Conservation (phyloP, 2,329 filamentous ascomycete species). For the Paraphoma sp. region DNA sequence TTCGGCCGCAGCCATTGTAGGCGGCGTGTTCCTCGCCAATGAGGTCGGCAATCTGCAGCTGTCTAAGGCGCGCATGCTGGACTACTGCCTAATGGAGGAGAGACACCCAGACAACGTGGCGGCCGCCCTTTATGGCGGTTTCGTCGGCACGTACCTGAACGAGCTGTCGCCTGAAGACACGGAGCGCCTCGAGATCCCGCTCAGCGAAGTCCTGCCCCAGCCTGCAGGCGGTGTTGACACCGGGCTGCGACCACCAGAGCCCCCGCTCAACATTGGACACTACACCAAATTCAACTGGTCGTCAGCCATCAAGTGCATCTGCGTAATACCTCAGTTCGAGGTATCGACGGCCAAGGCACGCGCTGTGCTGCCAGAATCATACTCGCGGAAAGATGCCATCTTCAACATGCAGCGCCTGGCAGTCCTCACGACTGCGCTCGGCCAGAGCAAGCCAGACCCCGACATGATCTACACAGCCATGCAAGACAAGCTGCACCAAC, state of each 20-base stretch:
- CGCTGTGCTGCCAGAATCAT: conserved; percentile 80
- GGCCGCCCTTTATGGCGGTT: conserved; percentile 92
- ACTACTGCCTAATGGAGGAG: conserved; percentile 96
- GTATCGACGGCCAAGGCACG: conserved; percentile 93
- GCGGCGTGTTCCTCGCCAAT: conserved; percentile 91
- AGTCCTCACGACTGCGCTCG: conserved; percentile 85
- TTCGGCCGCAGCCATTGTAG: conserved; percentile 93
- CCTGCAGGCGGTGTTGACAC: conserved; percentile 92
- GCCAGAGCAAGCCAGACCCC: conserved; percentile 87
- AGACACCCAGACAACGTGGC: conserved; percentile 69
- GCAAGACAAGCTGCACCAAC: conserved; percentile 98
- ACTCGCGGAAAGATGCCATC: conserved; percentile 82
- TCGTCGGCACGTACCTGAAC: conserved; percentile 95
- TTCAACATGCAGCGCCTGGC: conserved; percentile 97
- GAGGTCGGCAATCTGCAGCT: conserved; percentile 82
- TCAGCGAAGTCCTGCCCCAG: conserved; percentile 89
- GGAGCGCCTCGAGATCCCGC: conserved; percentile 88
- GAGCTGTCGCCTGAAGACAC: conserved; percentile 89
- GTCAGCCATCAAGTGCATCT: conserved; percentile 93
- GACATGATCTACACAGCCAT: conserved; percentile 96
- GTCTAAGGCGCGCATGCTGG: conserved; percentile 81
- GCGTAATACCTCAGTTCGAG: conserved; percentile 95
- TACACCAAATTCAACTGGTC: conserved; percentile 97
- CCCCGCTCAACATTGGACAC: conserved; percentile 91
- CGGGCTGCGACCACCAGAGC: conserved; percentile 82